Conservation (phyloP, 1,139 yeast species). For the Pneumocystis jirovecii region DNA sequence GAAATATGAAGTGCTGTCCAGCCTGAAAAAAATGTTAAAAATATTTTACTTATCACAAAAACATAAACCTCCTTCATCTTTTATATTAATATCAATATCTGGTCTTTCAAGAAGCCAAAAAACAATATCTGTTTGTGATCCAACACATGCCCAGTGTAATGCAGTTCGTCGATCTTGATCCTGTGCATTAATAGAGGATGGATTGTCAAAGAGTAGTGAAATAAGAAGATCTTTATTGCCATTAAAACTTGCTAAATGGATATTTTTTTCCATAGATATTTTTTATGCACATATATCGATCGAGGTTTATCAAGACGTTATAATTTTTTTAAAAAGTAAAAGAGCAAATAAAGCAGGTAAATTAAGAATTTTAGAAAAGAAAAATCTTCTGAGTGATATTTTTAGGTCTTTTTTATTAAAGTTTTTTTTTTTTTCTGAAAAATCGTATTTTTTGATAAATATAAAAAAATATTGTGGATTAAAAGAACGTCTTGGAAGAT, state of each 20-base stretch:
- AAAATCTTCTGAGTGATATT: not conserved
- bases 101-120: conserved; percentile 31
- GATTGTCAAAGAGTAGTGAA: not conserved
- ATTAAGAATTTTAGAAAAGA: not conserved
- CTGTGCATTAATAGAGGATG: not conserved
- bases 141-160: conserved; percentile 78
- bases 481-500: not conserved
- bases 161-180: conserved; percentile 75
- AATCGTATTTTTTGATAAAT: too few species aligned
- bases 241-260: not conserved
- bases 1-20: not conserved
- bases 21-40: not conserved
- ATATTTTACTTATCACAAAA: not conserved
- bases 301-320: not conserved
- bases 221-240: not conserved
- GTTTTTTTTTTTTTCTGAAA: not conserved
- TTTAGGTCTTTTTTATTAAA: not conserved
- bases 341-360: not conserved
- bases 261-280: not conserved
- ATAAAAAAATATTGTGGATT: not conserved
- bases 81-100: conserved; percentile 49
- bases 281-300: not conserved
- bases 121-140: conserved; percentile 41
- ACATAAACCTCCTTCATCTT: conserved; percentile 42
- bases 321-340: not conserved